Percentiles rank a stretch among this genome's conserved stretches.
These are phyloP conservation scores for Meripilus lineatus DNA, from an alignment of 1,284 basidiomycete genomes.

Conservation along the genomic window DNA sequence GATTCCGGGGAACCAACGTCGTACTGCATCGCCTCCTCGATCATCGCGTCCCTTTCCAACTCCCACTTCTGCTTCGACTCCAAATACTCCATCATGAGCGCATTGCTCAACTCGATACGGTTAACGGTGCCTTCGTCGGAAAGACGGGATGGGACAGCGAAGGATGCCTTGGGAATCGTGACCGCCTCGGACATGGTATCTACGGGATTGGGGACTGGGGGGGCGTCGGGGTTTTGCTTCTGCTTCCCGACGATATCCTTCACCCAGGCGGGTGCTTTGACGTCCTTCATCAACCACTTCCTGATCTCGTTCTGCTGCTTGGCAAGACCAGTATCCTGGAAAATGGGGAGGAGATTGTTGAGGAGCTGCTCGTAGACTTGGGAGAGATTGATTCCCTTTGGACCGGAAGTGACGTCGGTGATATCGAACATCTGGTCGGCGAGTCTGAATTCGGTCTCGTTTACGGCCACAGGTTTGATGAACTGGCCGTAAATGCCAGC, in stretches of 20 bases:
- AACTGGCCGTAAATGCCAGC: slow-evolving; percentile 22
- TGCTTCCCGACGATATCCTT: slow-evolving; percentile 13
- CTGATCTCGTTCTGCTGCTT: slow-evolving; percentile 21
- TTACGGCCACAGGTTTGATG: slow-evolving; percentile 20
- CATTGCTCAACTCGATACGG: slow-evolving; percentile 6
- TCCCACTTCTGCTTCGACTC: slow-evolving; percentile 6
- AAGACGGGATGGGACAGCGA: background rate
- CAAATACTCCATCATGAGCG: slow-evolving; percentile 6
- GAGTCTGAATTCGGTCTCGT: slow-evolving; percentile 23
- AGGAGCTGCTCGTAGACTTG: slow-evolving; percentile 21
- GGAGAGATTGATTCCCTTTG: slow-evolving; percentile 20
- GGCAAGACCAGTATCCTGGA: slow-evolving; percentile 5
- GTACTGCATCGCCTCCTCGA: slow-evolving; percentile 2
- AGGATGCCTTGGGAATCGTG: too few species aligned
- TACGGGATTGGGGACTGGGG: background rate
- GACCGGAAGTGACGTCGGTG: slow-evolving; percentile 15
- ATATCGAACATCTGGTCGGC: slow-evolving; percentile 22
- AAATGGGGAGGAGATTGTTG: slow-evolving; percentile 21
- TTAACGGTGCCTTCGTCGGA: background rate
- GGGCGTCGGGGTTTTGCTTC: background rate
- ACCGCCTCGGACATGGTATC: too few species aligned
- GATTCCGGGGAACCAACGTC: slow-evolving; percentile 4
- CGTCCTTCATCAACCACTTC: slow-evolving; percentile 20
- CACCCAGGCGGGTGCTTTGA: slow-evolving; percentile 19
- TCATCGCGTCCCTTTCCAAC: slow-evolving; percentile 4